phyloP scores from a whole-genome alignment of 306 rosid species.

The Gillenia trifoliata region DNA sequence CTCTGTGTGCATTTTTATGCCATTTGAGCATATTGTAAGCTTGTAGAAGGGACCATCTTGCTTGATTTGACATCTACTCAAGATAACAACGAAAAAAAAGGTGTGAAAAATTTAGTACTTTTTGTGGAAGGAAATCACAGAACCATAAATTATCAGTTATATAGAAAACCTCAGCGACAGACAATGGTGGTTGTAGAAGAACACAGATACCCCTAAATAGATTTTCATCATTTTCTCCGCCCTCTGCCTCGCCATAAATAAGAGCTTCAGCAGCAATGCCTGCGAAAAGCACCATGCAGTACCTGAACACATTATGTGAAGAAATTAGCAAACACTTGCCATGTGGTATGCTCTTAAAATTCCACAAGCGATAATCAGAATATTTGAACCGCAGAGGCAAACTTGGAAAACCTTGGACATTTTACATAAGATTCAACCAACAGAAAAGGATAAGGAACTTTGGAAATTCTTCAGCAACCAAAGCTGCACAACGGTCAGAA shows the following conservation, averaged over 20 bases:
- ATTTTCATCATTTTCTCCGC: constrained; percentile 98
- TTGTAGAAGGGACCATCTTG: constrained; percentile 95
- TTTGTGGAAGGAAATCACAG: constrained; percentile 2
- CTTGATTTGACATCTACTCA: constrained; percentile 89
- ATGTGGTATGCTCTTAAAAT: background rate
- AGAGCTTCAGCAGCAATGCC: constrained; percentile 99
- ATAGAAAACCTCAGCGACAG: constrained; percentile 64
- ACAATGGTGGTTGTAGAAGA: constrained; percentile 80
- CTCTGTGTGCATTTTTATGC: constrained; percentile 78
- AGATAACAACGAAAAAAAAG: constrained; percentile 13
- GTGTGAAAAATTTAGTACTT: background rate
- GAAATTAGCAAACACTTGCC: background rate
- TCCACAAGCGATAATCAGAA: background rate
- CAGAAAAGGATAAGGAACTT: background rate
- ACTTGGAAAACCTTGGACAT: background rate
- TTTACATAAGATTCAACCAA: background rate
- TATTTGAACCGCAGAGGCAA: background rate
- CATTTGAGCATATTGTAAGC: constrained; percentile 93
- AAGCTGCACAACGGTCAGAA: background rate
- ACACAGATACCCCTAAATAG: constrained; percentile 69
- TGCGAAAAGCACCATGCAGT: constrained; percentile 96
- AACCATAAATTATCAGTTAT: constrained; percentile 12
- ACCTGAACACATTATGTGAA: constrained; percentile 37
- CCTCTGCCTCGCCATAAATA: constrained; percentile 91
- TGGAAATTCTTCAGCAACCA: background rate